Base-by-base conservation (phyloP, 306 rosid species). In the Sophora flavescens region DNA sequence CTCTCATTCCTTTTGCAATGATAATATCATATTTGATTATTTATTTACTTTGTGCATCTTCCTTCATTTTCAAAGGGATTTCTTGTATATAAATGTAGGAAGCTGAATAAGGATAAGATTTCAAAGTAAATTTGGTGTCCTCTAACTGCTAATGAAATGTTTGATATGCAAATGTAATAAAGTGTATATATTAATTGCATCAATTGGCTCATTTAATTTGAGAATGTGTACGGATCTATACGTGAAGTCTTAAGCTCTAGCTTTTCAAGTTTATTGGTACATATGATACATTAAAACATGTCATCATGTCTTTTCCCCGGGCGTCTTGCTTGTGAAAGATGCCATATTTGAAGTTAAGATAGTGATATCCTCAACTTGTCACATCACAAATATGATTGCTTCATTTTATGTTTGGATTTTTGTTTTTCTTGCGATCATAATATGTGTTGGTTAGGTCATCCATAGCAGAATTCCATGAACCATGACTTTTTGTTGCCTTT, bases 331-430 rank as follows among this genome's bases (percentile, higher is more conserved):
- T n/a, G n/a, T n/a, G n/a, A n/a, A n/a, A n/a, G n/a, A n/a, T n/a
- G n/a, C n/a, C n/a, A n/a, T n/a, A n/a, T n/a, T n/a, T n/a, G n/a
- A n/a, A n/a, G n/a, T n/a, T n/a, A n/a, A n/a, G n/a, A n/a, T n/a
- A n/a, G n/a, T n/a, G n/a, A n/a, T n/a, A n/a, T n/a, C n/a, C n/a
- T n/a, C n/a, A n/a, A n/a, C n/a, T n/a, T n/a, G n/a, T n/a, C n/a
- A n/a, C n/a, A n/a, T n/a, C n/a, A n/a, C n/a, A n/a, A 51, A 51
- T 57, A 72, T 66, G 16, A 52, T 57, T 75, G 33, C 12, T 57
- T 30, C 35, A 32, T 13, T 42, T 75, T 81, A 70, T 60, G 56
- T 65, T 62, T 69, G 47, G 42, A 26, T 82, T 45, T 63, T 56
- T 76, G 33, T 68, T 68, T 74, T 60, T 60, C 39, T 72, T 64